Evolutionary conservation across 345 rosid species (phyloP), one percentile per base, ranked within the genome.

Genomic region (Eucalyptus shirleyi): DNA sequence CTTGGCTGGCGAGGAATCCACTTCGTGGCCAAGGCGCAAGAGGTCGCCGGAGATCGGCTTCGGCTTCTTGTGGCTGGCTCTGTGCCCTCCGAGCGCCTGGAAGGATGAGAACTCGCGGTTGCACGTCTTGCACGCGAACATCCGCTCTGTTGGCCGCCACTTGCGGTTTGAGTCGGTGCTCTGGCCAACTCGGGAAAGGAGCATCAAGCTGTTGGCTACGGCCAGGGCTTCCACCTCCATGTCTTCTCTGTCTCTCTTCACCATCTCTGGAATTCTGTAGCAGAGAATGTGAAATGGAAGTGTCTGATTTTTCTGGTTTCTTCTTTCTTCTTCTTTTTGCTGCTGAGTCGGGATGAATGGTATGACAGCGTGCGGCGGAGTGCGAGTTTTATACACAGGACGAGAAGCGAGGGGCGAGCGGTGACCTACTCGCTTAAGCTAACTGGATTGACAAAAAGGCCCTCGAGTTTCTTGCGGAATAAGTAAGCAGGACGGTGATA

Each of bases 21-120:
- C 17, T 7, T 34, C 8, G 7, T 60, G 9, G 91, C 89, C 24
- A 87, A 91, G 24, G 6, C 50, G 53, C 6, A 13, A 89, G 21
- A 50, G 89, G 40, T 82, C 90, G 8, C 90, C 95, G 2, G 88
- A 93, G 81, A 87, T 56, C n/a, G 92, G 90, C 50, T 92, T 93
- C 4, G 96, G 92, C 91, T 95, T 94, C 91, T 94, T 94, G 94
- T 97, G 99, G 88, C 99, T 97, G 1, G 99, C 98, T n/a, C 99
- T 94, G 92, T 97, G 99, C 6, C 99, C 99, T 2, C 99, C 99
- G 13, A 97, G 90, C 6, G 99, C 99, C 92, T 97, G 99, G 53
- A 97, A 97, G 42, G 99, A 95, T 16, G 94, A 86, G 89, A 97
- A 97, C 90, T 91, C 92, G 86, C 88, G 94, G 95, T 95, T 91